These are phyloP conservation scores for Irpex lacteus DNA, from an alignment of 1,284 basidiomycete genomes.

Conservation along the genomic window DNA sequence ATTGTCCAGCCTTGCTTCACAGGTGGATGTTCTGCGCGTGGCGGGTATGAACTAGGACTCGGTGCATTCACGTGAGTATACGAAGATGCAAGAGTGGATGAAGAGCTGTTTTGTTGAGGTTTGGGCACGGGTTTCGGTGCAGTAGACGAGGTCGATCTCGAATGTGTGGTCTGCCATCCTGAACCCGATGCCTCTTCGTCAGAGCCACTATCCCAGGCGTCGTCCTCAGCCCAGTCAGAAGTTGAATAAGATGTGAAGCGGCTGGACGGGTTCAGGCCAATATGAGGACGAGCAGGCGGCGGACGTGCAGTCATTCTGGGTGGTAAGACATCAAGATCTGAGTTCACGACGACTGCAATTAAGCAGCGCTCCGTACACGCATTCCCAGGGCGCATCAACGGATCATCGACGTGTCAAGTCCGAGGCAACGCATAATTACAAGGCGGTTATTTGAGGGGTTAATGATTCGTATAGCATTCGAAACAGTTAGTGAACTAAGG, in stretches of 20 bases:
- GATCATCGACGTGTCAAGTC: background rate
- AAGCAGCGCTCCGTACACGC: background rate
- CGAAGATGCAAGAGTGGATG: conserved; percentile 72
- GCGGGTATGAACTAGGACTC: conserved; percentile 73
- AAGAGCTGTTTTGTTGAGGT: conserved; percentile 45
- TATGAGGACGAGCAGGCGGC: conserved; percentile 75
- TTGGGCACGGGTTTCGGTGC: conserved; percentile 60
- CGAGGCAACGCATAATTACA: background rate
- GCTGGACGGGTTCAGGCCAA: conserved; percentile 56
- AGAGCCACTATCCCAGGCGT: conserved; percentile 87
- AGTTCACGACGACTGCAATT: background rate
- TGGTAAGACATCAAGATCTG: background rate
- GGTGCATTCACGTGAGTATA: conserved; percentile 80
- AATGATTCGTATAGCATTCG: background rate
- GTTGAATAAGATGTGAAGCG: conserved; percentile 42
- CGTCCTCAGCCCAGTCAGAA: conserved; percentile 77
- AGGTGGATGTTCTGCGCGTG: conserved; percentile 41
- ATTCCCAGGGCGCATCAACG: background rate
- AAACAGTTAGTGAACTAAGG: background rate
- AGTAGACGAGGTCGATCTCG: conserved; percentile 30
- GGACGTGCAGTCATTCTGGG: conserved; percentile 57
- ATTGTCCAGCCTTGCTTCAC: conserved; percentile 72
- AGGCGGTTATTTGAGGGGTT: background rate
- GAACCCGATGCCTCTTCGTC: conserved; percentile 70
- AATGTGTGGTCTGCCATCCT: conserved; percentile 23